Conservation (phyloP, 164 flowering plant genomes). For the Piper longum region DNA sequence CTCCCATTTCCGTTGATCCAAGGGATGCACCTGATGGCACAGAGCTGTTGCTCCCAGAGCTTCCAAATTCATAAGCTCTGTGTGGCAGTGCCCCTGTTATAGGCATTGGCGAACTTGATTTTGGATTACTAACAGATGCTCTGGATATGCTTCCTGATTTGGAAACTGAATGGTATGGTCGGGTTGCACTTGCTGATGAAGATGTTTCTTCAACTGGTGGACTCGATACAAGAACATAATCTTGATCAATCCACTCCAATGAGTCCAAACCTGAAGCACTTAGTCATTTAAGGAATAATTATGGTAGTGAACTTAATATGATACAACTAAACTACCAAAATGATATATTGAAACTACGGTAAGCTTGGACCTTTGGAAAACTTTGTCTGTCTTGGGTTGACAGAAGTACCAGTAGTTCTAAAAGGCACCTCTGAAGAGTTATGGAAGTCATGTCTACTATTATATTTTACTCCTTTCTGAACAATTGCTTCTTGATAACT, state of each 20-base stretch:
- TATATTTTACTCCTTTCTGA: constrained; percentile 21
- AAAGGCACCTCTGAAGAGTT: constrained; percentile 23
- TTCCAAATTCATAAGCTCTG: constrained; percentile 27
- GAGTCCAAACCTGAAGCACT: constrained; percentile 48
- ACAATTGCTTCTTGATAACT: constrained; percentile 19
- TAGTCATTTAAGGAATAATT: constrained; percentile 5
- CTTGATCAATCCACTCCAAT: constrained; percentile 66
- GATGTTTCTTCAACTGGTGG: constrained; percentile 54
- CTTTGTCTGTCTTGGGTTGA: constrained; percentile 24
- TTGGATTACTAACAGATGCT: constrained; percentile 15
- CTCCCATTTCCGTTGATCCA: constrained; percentile 59
- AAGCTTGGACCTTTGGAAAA: constrained; percentile 37
- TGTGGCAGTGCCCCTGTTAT: constrained; percentile 30
- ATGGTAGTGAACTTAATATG: not conserved
- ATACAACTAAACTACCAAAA: constrained; percentile 3
- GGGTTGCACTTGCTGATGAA: constrained; percentile 36
- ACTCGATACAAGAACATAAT: constrained; percentile 86
- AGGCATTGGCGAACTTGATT: constrained; percentile 57
- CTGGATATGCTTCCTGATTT: constrained; percentile 27
- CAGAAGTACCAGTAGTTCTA: constrained; percentile 17
- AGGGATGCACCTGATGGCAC: constrained; percentile 68
- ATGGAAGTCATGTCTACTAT: constrained; percentile 15
- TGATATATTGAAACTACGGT: not conserved
- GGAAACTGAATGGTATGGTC: constrained; percentile 25
- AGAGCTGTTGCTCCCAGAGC: constrained; percentile 58